These are phyloP conservation scores for Sophora flavescens DNA, from an alignment of 306 rosid genomes.

Conservation along the genomic window DNA sequence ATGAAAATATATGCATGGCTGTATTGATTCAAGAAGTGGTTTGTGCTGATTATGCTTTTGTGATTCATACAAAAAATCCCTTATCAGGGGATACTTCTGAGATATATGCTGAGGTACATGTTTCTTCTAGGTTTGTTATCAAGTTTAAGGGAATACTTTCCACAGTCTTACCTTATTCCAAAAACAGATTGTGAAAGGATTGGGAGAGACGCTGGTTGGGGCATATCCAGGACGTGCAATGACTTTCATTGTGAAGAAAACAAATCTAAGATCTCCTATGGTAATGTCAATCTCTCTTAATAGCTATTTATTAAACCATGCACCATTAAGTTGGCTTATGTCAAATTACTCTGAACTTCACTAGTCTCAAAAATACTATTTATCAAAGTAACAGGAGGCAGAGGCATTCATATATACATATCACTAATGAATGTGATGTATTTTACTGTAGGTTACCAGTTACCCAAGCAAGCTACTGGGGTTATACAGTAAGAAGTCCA, in stretches of 20 bases:
- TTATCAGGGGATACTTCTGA: constrained; percentile 42
- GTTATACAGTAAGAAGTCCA: constrained; percentile 44
- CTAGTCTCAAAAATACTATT: background rate
- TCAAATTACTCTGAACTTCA: background rate
- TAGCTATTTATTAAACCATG: background rate
- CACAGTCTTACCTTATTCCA: constrained; percentile 14
- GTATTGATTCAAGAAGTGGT: constrained; percentile 51
- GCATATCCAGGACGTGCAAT: constrained; percentile 52
- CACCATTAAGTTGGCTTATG: background rate
- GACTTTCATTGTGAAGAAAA: constrained; percentile 48
- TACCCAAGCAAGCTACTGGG: constrained; percentile 53
- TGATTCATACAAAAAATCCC: constrained; percentile 49
- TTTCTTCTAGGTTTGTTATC: constrained; percentile 14
- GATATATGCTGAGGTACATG: constrained; percentile 49
- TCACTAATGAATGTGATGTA: background rate
- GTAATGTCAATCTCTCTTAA: constrained; percentile 37
- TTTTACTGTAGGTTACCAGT: constrained; percentile 39
- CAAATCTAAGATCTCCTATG: constrained; percentile 38
- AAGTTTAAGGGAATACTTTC: constrained; percentile 3
- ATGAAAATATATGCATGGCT: constrained; percentile 49
- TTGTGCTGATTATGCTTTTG: constrained; percentile 51
- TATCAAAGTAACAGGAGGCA: background rate
- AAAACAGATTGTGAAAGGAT: constrained; percentile 52
- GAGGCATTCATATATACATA: background rate
- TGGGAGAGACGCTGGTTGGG: constrained; percentile 52